A percentile compares a stretch with the other conserved stretches of the same genome.
These are phyloP conservation scores for Groenewaldozyma tartarivorans DNA, from an alignment of 805 yeast species.

Conservation along the genomic window DNA sequence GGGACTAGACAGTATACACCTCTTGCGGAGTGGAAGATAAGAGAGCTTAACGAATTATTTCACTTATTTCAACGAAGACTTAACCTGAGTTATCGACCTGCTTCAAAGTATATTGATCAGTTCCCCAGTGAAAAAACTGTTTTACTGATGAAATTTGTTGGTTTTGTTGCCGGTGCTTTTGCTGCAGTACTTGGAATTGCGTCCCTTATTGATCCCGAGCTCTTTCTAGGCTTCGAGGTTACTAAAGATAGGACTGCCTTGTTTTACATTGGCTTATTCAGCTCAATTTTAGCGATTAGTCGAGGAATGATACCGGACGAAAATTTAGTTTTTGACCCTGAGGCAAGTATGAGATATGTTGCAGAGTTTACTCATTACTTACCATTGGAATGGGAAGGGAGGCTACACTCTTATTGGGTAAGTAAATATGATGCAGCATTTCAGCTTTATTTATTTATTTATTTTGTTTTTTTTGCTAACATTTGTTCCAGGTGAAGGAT, in stretches of 20 bases:
- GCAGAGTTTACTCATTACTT: slow-evolving; percentile 84
- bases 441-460: background rate
- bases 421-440: background rate
- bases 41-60: slow-evolving; percentile 89
- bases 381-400: slow-evolving; percentile 81
- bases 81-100: slow-evolving; percentile 67
- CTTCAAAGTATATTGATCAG: slow-evolving; percentile 76
- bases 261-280: slow-evolving; percentile 81
- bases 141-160: slow-evolving; percentile 45
- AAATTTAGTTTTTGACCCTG: slow-evolving; percentile 81
- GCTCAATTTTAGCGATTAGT: slow-evolving; percentile 80
- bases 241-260: slow-evolving; percentile 71
- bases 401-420: slow-evolving; percentile 57
- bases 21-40: slow-evolving; percentile 85
- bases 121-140: slow-evolving; percentile 75
- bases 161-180: slow-evolving; percentile 80
- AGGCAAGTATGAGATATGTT: slow-evolving; percentile 68
- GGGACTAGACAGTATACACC: slow-evolving; percentile 88
- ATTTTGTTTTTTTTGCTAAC: background rate
- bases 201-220: slow-evolving; percentile 78
- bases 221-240: slow-evolving; percentile 81
- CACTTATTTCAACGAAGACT: slow-evolving; percentile 79
- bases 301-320: slow-evolving; percentile 60
- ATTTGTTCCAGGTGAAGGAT: slow-evolving; percentile 48
- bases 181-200: slow-evolving; percentile 77